Conservation (phyloP, 2,329 filamentous ascomycete genomes). For the Pezicula carpinea region DNA sequence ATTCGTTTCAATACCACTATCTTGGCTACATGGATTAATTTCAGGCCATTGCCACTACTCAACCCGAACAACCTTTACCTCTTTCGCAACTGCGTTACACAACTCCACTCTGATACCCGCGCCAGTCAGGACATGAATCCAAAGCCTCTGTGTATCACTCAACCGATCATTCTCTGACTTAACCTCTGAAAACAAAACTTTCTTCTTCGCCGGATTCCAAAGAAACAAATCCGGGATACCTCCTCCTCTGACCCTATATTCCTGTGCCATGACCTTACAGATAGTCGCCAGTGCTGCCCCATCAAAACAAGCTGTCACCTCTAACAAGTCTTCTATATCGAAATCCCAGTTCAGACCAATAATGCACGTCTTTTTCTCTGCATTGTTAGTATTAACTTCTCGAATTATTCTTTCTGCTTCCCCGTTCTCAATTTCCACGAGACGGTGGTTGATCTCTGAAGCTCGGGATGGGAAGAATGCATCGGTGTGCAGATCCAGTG, state of each 20-base stretch:
- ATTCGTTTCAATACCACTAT: no score
- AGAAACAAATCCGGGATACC: conserved; percentile 91
- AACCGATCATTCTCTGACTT: conserved; percentile 75
- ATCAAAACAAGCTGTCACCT: conserved; percentile 74
- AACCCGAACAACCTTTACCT: conserved; percentile 21
- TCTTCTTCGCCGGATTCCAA: conserved; percentile 48
- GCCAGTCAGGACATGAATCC: conserved; percentile 88
- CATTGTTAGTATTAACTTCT: conserved; percentile 63
- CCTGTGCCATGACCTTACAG: conserved; percentile 92
- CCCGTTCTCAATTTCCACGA: conserved; percentile 85
- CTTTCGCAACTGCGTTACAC: conserved; percentile 49
- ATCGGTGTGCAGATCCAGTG: conserved; percentile 88
- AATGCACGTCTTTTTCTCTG: conserved; percentile 73
- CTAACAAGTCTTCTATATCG: conserved; percentile 69
- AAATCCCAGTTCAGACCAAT: conserved; percentile 92
- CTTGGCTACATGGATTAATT: no score
- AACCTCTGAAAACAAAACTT: conserved; percentile 25
- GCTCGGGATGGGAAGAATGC: conserved; percentile 83
- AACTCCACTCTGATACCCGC: conserved; percentile 84
- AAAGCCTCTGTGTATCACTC: conserved; percentile 92
- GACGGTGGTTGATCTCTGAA: conserved; percentile 81
- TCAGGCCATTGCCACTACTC: neutral
- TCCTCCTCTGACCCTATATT: conserved; percentile 80
- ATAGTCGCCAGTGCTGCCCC: conserved; percentile 77
- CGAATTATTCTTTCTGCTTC: conserved; percentile 63